Conservation (phyloP, 2,329 filamentous ascomycete genomes). For the Diplodia scrobiculata region DNA sequence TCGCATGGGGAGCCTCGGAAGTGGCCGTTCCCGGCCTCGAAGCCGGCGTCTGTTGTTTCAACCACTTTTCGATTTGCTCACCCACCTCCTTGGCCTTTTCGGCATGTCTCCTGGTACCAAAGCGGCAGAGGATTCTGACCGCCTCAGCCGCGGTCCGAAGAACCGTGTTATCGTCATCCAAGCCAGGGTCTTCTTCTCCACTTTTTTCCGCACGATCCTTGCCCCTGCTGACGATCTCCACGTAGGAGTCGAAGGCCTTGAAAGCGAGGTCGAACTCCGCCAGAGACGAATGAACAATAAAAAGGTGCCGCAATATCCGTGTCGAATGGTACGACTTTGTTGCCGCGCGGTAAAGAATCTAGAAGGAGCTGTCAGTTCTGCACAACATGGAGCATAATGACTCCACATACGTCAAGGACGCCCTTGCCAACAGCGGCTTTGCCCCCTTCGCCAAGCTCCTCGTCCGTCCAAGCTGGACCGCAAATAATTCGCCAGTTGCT, state of each 20-base stretch:
- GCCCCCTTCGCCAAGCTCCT: slow-evolving; percentile 79
- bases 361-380: slow-evolving; percentile 26
- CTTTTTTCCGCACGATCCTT: slow-evolving; percentile 80
- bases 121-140: slow-evolving; percentile 77
- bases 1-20: slow-evolving; percentile 33
- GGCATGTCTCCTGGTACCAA: slow-evolving; percentile 71
- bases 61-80: slow-evolving; percentile 71
- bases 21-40: slow-evolving; percentile 35
- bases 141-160: slow-evolving; percentile 78
- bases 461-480: slow-evolving; percentile 75
- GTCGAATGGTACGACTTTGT: slow-evolving; percentile 96
- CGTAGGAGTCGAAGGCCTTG: slow-evolving; percentile 87
- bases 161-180: slow-evolving; percentile 78
- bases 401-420: slow-evolving; percentile 66
- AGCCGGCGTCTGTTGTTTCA: slow-evolving; percentile 59
- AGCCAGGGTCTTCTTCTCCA: slow-evolving; percentile 65
- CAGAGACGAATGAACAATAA: slow-evolving; percentile 80
- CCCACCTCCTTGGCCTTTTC: slow-evolving; percentile 77
- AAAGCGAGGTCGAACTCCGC: slow-evolving; percentile 91
- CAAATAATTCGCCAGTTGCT: slow-evolving; percentile 83
- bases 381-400: no score
- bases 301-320: slow-evolving; percentile 79
- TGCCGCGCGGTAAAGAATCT: slow-evolving; percentile 85
- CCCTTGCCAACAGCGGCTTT: slow-evolving; percentile 73
- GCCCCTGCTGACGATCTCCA: slow-evolving; percentile 81